Conservation (phyloP, 805 yeast genomes). For the Saccharomycopsis guyanensis region DNA sequence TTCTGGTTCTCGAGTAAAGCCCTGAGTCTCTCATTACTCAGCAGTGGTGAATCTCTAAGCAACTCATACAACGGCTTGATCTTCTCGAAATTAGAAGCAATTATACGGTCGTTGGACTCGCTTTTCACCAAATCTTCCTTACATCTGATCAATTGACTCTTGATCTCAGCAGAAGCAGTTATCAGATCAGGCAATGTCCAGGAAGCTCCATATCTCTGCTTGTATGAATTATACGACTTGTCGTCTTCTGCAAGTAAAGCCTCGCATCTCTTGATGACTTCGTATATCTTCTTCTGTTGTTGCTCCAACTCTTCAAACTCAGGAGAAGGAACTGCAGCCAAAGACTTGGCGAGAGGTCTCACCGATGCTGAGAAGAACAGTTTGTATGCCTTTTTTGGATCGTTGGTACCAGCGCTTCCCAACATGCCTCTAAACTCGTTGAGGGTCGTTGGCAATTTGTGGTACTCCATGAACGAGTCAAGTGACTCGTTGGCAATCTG, state of each 20-base stretch:
- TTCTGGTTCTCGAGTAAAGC: constrained; percentile 8
- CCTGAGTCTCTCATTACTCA: constrained; percentile 12
- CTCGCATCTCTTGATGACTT: constrained; percentile 32
- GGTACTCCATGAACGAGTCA: constrained; percentile 69
- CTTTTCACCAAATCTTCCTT: constrained; percentile 59
- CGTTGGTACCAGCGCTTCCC: constrained; percentile 4
- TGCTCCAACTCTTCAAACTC: constrained; percentile 29
- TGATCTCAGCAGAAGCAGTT: constrained; percentile 31
- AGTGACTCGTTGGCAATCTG: constrained; percentile 77
- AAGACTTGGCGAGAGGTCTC: constrained; percentile 32
- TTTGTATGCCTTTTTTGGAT: constrained; percentile 25
- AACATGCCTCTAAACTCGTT: constrained; percentile 38
- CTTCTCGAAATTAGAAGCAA: constrained; percentile 30
- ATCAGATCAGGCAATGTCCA: constrained; percentile 35
- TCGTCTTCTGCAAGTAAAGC: constrained; percentile 29
- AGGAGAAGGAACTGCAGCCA: constrained; percentile 22
- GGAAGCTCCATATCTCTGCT: constrained; percentile 29
- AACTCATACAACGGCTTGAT: constrained; percentile 22
- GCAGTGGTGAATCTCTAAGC: background rate
- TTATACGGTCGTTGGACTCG: constrained; percentile 46
- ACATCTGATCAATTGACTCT: constrained; percentile 49
- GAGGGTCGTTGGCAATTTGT: constrained; percentile 58
- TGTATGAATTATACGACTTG: constrained; percentile 26
- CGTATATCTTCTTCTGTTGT: constrained; percentile 32
- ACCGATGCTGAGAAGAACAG: constrained; percentile 26